Evolutionary conservation across 768 basidiomycete genomes (phyloP), one percentile per base, ranked within the genome.

Genomic region (Russula sp.): DNA sequence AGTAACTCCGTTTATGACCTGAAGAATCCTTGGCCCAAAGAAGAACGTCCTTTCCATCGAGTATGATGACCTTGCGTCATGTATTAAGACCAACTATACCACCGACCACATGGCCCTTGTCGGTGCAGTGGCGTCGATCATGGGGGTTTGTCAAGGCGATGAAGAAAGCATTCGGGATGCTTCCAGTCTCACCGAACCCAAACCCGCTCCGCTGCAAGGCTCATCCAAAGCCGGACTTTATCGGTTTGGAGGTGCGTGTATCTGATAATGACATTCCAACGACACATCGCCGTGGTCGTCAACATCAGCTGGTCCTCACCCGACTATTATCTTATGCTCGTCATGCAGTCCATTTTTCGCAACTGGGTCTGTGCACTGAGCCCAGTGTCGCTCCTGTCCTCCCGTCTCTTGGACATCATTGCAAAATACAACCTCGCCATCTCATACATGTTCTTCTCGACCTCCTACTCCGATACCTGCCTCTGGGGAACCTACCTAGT

Each of bases 301-400:
- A 97, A 96, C 75, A 95, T 96, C 62, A 87, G 93, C 76, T 98
- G 96, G 95, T 92, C 88, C 71, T 94, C 90, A 11, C 94, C 96
- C 32, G 97, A 99, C 78, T 98, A 98, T 82, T 98, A 92, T 87
- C 93, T 95, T 66, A 96, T 99, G 94, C 87, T 98, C 79, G 94
- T 93, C 74, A 92, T 97, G 88, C 92, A 96, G 76, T 87, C 86
- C 72, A 92, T 98, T 77, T 89, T 98, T 78, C 96, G 97, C 67
- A 99, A 98, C 85, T 99, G 97, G 97, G 96, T 98, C 75, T 87
- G 97, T 70, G 91, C 90, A 53, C 86, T 98, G 71, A 96, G 96
- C 70, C 85, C 93, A 53, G 88, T 92, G 3, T 83, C 92, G 26
- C 81, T 97, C 59, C 86, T 96, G 67, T 94, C 92, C 65, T 97